Evolutionary conservation across 139 green algal species (phyloP).

Genomic region (Chlorella ohadii): DNA sequence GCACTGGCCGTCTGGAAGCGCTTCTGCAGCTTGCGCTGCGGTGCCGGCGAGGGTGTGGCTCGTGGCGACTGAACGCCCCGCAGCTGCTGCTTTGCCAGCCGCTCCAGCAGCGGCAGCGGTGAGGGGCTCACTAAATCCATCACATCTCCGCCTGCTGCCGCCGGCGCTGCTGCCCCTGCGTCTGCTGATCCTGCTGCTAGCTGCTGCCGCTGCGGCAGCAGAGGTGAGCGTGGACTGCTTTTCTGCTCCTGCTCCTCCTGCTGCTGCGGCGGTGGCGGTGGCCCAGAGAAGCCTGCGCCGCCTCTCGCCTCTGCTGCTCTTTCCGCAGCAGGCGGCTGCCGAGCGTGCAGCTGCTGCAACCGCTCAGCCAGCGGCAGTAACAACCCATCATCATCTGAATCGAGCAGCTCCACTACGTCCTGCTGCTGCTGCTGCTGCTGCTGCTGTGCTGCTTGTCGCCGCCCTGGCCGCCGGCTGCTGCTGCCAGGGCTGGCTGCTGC

Average conservation of each 20-base stretch:
- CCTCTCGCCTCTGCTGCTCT: not conserved
- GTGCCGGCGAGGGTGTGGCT: slow-evolving; percentile 18
- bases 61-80: not conserved
- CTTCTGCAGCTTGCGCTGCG: slow-evolving; percentile 18
- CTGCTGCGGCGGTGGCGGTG: not conserved
- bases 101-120: slow-evolving; percentile 20
- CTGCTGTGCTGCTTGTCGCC: not conserved
- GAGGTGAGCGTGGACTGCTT: not conserved
- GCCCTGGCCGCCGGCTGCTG: not conserved
- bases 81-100: slow-evolving; percentile 9
- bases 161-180: not conserved
- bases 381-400: slow-evolving; percentile 12
- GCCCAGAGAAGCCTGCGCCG: not conserved
- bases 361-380: slow-evolving; percentile 4
- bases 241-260: not conserved
- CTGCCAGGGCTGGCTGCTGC: not conserved
- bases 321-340: not conserved
- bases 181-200: not conserved
- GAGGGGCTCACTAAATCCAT: slow-evolving; percentile 28
- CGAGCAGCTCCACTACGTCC: slow-evolving; percentile 7
- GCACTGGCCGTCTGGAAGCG: not conserved
- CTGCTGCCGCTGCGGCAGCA: not conserved
- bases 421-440: not conserved
- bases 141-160: not conserved
- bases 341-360: not conserved